Base-by-base conservation (phyloP, 2,329 filamentous ascomycete genomes). In the Talaromyces piceae region DNA sequence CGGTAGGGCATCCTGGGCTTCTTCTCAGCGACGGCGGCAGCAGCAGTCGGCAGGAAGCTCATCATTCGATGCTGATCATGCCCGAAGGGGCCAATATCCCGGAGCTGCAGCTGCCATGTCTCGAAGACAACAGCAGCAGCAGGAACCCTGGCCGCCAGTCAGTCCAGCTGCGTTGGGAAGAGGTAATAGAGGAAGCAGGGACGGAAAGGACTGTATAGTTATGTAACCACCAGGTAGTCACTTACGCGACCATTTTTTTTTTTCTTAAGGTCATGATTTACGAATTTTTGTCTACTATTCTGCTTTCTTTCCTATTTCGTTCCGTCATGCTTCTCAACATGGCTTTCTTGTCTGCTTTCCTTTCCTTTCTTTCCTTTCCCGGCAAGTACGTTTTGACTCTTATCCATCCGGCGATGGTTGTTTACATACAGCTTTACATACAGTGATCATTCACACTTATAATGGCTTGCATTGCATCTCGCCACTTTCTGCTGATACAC, bases 141-240 rank as follows among this genome's bases (percentile, higher is more conserved):
- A 53, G n/a, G 43, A 44, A 44, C 39, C n/a, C 8, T 43, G n/a
- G 11, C 39, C 39, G 13, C 39, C 39, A n/a, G 23, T 43, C 23
- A 43, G 33, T 18, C 33, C 33, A 9, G 33, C 26, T 20, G 44
- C 41, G 11, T 44, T 44, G 12, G 52, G 48, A 12, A 45, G 47
- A 47, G 39, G 44, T 22, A 7, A 25, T 5, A 45, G 46, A 12
- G 30, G 46, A 20, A 26, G n/a, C 22, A 20, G 64, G 51, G 68
- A 69, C 51, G 68, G 65, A 54, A 72, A 69, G 56, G 71, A 73
- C 48, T 73, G 71, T 53, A 61, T 70, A 47, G 60, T 73, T 49
- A 73, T 73, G 71, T 73, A 53, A 33, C 16, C 18, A n/a, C n/a
- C n/a, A n/a, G n/a, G n/a, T n/a, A 20, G 31, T 23, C 25, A 11